phyloP scores from a whole-genome alignment of 2,329 filamentous ascomycete genomes.

The Botryosphaeria dothidea region DNA sequence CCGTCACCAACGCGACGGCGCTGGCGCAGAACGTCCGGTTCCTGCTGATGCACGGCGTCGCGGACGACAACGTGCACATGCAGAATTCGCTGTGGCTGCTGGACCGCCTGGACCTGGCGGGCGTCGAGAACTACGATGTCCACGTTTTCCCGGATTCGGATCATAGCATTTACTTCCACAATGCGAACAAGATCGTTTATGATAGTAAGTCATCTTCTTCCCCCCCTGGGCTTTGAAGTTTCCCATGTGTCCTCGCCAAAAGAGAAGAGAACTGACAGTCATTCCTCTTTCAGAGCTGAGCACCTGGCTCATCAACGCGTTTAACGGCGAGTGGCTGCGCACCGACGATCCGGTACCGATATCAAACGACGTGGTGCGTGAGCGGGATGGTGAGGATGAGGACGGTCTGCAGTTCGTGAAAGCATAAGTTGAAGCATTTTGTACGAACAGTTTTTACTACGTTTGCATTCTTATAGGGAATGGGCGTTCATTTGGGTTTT shows the following conservation, averaged over 20 bases:
- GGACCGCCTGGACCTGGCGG: conserved; percentile 78
- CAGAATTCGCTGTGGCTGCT: conserved; percentile 89
- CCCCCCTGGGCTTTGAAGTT: too few relatives aligned
- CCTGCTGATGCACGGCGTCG: conserved; percentile 92
- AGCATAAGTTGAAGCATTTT: not conserved
- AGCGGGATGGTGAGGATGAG: not conserved
- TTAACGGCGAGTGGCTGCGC: conserved; percentile 90
- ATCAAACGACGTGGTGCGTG: not conserved
- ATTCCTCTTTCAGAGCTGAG: conserved; percentile 63
- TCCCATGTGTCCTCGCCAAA: too few relatives aligned
- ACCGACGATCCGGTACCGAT: conserved; percentile 54
- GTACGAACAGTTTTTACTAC: not conserved
- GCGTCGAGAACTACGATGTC: conserved; percentile 91
- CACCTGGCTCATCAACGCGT: conserved; percentile 95
- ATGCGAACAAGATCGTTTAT: conserved; percentile 87
- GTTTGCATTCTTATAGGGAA: not conserved
- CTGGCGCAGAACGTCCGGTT: conserved; percentile 80
- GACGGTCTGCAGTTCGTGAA: not conserved
- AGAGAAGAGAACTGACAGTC: not conserved
- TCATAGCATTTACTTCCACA: conserved; percentile 93
- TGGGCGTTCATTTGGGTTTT: not conserved
- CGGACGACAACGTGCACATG: conserved; percentile 96
- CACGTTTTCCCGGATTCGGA: conserved; percentile 97
- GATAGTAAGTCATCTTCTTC: conserved; percentile 87
- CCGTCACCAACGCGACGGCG: conserved; percentile 72